Conservation (phyloP, 208 protist species). For the Herpetomonas tarakana region DNA sequence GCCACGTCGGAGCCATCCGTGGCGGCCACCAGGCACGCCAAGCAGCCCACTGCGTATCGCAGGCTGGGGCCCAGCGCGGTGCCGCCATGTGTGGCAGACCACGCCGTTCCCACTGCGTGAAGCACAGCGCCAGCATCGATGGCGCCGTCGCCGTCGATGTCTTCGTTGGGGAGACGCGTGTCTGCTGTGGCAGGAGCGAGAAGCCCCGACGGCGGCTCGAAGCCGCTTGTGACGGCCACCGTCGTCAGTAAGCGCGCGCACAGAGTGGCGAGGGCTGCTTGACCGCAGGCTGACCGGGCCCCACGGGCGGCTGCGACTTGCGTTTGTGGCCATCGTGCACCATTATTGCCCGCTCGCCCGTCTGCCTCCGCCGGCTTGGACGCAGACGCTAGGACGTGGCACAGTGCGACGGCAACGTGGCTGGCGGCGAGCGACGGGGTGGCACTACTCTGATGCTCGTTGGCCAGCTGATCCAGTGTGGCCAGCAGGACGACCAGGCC, state of each 20-base stretch:
- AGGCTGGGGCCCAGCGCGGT: slow-evolving; percentile 43
- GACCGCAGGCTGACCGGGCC: slow-evolving; percentile 32
- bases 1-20: slow-evolving; percentile 16
- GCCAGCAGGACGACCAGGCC: slow-evolving; percentile 45
- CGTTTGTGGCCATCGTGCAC: slow-evolving; percentile 18
- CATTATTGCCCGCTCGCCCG: not conserved
- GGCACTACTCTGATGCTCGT: slow-evolving; percentile 21
- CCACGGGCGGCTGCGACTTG: slow-evolving; percentile 15
- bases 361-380: not conserved
- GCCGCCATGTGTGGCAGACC: slow-evolving; percentile 10
- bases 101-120: slow-evolving; percentile 21
- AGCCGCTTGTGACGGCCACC: slow-evolving; percentile 43
- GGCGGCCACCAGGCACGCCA: slow-evolving; percentile 41
- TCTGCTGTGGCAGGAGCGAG: slow-evolving; percentile 11
- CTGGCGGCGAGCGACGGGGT: slow-evolving; percentile 25
- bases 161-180: slow-evolving; percentile 9
- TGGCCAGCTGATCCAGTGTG: slow-evolving; percentile 45
- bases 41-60: slow-evolving; percentile 59
- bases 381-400: not conserved
- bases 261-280: slow-evolving; percentile 45
- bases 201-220: slow-evolving; percentile 32
- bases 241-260: slow-evolving; percentile 39
- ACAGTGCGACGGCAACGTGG: slow-evolving; percentile 36
- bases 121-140: slow-evolving; percentile 27
- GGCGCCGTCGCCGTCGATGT: slow-evolving; percentile 8